Conservation (phyloP, 257 asterid genomes). For the Striga asiatica region DNA sequence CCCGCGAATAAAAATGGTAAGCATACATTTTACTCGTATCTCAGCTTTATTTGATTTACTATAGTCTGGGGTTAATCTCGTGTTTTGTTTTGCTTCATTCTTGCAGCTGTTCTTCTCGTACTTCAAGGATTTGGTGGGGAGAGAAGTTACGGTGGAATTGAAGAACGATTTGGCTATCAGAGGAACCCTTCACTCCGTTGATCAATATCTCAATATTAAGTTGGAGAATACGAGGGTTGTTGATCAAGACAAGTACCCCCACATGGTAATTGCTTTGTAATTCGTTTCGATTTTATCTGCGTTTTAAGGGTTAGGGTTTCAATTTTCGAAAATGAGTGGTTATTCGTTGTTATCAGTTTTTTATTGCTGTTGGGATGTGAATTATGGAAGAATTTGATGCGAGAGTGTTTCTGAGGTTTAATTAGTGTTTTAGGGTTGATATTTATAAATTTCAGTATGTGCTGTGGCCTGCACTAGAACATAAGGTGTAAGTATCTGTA, state of each 20-base stretch:
- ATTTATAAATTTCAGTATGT: too few relatives aligned
- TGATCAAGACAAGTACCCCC: conserved; percentile 94
- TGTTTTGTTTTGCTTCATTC: background rate
- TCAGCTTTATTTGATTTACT: background rate
- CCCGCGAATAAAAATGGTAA: conserved; percentile 18
- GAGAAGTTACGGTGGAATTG: conserved; percentile 93
- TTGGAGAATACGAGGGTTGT: conserved; percentile 88
- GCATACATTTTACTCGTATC: background rate
- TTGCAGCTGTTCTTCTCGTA: conserved; percentile 94
- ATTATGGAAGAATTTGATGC: background rate
- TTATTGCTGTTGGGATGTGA: background rate
- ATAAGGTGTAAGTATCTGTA: too few relatives aligned
- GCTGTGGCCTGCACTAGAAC: too few relatives aligned
- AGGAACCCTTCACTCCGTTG: conserved; percentile 92
- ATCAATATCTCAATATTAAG: conserved; percentile 93
- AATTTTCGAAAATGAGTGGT: background rate
- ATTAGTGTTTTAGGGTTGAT: conserved; percentile 16
- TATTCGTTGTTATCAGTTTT: background rate
- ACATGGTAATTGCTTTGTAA: conserved; percentile 51
- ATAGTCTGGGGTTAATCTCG: conserved; percentile 6
- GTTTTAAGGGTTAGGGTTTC: conserved; percentile 17
- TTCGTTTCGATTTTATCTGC: background rate
- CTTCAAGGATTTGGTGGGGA: conserved; percentile 94
- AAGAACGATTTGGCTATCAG: conserved; percentile 93
- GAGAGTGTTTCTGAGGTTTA: conserved; percentile 14